Conservation (phyloP, 1,284 basidiomycete genomes). For the Puccinia novopanici region DNA sequence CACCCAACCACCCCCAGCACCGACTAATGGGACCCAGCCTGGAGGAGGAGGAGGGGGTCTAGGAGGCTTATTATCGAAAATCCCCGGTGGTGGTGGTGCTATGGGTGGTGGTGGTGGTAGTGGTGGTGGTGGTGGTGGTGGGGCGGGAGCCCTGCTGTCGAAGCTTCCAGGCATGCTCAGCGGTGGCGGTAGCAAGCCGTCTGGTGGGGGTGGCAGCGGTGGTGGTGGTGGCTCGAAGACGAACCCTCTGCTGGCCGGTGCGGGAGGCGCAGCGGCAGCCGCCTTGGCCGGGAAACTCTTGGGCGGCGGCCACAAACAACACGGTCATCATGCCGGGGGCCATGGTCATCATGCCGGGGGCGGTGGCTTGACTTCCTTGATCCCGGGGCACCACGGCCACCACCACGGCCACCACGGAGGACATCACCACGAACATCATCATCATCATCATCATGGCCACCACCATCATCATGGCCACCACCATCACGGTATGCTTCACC, state of each 20-base stretch:
- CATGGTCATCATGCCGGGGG: not conserved
- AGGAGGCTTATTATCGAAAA: slow-evolving; percentile 22
- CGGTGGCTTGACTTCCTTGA: not conserved
- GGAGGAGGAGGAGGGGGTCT: slow-evolving; percentile 5
- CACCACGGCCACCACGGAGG: not conserved
- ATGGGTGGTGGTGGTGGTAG: not conserved
- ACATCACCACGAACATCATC: slow-evolving; percentile 18
- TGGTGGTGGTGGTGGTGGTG: not conserved
- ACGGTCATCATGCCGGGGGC: slow-evolving; percentile 10
- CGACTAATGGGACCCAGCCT: not conserved
- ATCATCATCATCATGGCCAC: slow-evolving; percentile 3
- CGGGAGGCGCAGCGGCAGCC: slow-evolving; percentile 14
- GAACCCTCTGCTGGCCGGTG: slow-evolving; percentile 28
- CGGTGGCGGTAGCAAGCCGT: not conserved
- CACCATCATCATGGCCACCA: not conserved
- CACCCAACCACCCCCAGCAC: slow-evolving; percentile 16
- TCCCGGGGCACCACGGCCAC: slow-evolving; percentile 16
- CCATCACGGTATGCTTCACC: slow-evolving; percentile 21
- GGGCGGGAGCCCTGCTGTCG: not conserved
- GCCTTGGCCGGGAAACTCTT: slow-evolving; percentile 14
- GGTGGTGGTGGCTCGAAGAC: slow-evolving; percentile 3
- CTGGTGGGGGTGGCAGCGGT: not conserved
- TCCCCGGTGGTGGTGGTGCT: slow-evolving; percentile 31
- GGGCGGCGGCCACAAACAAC: slow-evolving; percentile 3
- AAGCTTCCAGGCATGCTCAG: slow-evolving; percentile 24